Conservation (phyloP, 805 yeast species). For the Ascoidea tarda region DNA sequence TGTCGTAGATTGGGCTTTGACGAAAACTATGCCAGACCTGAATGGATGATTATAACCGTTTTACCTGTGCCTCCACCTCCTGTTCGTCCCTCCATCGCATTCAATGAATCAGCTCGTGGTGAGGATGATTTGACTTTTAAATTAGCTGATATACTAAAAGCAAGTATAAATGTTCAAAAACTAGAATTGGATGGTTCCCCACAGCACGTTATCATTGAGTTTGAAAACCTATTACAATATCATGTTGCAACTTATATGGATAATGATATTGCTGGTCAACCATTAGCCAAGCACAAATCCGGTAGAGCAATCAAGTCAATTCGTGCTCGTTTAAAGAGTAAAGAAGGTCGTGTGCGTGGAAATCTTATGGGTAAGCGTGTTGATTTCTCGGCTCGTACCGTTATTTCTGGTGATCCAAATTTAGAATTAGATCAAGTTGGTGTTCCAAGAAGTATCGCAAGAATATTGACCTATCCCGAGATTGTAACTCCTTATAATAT, state of each 20-base stretch:
- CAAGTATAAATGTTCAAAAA: conserved; percentile 93
- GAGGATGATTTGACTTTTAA: conserved; percentile 98
- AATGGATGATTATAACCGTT: conserved; percentile 96
- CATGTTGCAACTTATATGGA: conserved; percentile 99
- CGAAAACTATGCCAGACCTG: conserved; percentile 96
- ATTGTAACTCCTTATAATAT: conserved; percentile 96
- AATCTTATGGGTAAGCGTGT: conserved; percentile 99
- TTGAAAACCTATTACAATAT: conserved; percentile 87
- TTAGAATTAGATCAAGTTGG: conserved; percentile 97
- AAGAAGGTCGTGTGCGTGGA: conserved; percentile 98
- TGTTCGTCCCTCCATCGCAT: conserved; percentile 96
- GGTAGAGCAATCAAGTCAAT: conserved; percentile 98
- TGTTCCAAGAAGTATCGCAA: conserved; percentile 93
- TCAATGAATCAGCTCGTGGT: conserved; percentile 95
- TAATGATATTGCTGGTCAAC: conserved; percentile 98
- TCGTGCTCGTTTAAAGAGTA: conserved; percentile 99
- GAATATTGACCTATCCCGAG: conserved; percentile 92
- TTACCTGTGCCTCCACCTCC: conserved; percentile 99
- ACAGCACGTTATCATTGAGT: conserved; percentile 93
- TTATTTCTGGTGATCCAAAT: conserved; percentile 98
- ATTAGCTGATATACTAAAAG: conserved; percentile 91
- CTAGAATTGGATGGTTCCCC: conserved; percentile 98
- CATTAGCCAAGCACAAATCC: conserved; percentile 95
- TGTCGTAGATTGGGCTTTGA: conserved; percentile 74
- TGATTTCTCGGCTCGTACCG: conserved; percentile 97